Conservation (phyloP, 257 asterid species). For the Anisodus acutangulus region DNA sequence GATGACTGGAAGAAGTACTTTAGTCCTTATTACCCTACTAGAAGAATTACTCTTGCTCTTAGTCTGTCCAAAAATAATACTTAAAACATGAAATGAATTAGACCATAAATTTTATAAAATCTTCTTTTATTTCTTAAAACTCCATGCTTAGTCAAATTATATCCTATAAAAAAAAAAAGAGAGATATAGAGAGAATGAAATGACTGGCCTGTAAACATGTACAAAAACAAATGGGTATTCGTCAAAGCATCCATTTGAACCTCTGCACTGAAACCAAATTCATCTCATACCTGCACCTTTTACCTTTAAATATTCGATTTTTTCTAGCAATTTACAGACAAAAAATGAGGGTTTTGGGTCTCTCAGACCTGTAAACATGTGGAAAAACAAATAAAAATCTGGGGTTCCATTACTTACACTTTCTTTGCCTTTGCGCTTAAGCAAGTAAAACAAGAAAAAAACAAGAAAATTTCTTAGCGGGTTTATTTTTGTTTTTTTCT, state of each 20-base stretch:
- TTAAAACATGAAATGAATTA: too few relatives aligned
- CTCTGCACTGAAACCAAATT: constrained; percentile 6
- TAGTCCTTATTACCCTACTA: too few relatives aligned
- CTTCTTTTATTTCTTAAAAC: too few relatives aligned
- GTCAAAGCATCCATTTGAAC: constrained; percentile 31
- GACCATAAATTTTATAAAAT: too few relatives aligned
- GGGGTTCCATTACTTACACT: not conserved
- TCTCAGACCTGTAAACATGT: not conserved
- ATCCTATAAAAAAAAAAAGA: too few relatives aligned
- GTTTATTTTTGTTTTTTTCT: not conserved
- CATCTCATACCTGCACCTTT: constrained; percentile 24
- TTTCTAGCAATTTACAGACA: not conserved
- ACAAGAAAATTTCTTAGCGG: not conserved
- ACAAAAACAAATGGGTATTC: constrained; percentile 25
- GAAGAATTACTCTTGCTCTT: too few relatives aligned
- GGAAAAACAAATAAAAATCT: not conserved
- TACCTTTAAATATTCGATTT: not conserved
- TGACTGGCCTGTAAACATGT: too few relatives aligned
- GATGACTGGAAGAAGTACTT: too few relatives aligned
- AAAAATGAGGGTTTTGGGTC: not conserved
- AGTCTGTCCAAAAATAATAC: too few relatives aligned
- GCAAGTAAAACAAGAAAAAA: not conserved
- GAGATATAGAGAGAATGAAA: too few relatives aligned
- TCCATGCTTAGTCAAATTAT: too few relatives aligned
- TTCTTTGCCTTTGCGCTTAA: not conserved